Conservation (phyloP, 2,329 filamentous ascomycete species). For the Nothophoma quercina region DNA sequence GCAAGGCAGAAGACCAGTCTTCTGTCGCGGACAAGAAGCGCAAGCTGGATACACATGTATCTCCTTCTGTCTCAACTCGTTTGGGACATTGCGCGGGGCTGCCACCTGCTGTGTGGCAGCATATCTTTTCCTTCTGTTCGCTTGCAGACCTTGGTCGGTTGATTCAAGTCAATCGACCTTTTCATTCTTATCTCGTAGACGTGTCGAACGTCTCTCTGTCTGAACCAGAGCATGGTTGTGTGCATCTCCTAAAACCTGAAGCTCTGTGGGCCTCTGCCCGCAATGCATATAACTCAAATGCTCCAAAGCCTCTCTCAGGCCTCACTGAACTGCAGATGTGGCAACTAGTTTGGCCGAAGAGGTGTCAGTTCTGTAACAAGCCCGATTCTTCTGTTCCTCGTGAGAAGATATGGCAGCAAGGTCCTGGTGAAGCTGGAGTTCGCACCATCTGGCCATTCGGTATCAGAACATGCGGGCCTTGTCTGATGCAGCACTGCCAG, state of each 20-base stretch:
- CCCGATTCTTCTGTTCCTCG: constrained; percentile 35
- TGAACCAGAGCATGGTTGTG: constrained; percentile 40
- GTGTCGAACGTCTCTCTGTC: constrained; percentile 43
- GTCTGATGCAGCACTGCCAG: constrained; percentile 66
- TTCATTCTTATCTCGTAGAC: constrained; percentile 59
- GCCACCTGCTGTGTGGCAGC: constrained; percentile 72
- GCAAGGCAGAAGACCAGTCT: constrained; percentile 42
- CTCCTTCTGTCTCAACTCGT: constrained; percentile 19
- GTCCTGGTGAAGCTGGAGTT: constrained; percentile 68
- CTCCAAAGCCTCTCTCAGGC: constrained; percentile 72
- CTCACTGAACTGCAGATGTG: constrained; percentile 80
- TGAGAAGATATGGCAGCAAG: constrained; percentile 62
- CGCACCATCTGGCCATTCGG: constrained; percentile 76
- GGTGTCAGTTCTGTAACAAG: constrained; percentile 74
- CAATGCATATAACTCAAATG: constrained; percentile 68
- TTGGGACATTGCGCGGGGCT: constrained; percentile 51
- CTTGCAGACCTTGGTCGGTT: constrained; percentile 70
- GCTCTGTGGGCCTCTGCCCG: constrained; percentile 75
- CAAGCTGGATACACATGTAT: constrained; percentile 30
- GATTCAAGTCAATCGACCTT: constrained; percentile 72
- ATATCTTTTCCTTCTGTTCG: constrained; percentile 71
- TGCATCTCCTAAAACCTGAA: constrained; percentile 64
- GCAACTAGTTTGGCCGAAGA: constrained; percentile 67
- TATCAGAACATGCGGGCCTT: constrained; percentile 70
- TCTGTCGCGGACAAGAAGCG: constrained; percentile 41